These are phyloP conservation scores for Cucurbita maxima DNA, from an alignment of 306 rosid genomes.

Conservation along the genomic window DNA sequence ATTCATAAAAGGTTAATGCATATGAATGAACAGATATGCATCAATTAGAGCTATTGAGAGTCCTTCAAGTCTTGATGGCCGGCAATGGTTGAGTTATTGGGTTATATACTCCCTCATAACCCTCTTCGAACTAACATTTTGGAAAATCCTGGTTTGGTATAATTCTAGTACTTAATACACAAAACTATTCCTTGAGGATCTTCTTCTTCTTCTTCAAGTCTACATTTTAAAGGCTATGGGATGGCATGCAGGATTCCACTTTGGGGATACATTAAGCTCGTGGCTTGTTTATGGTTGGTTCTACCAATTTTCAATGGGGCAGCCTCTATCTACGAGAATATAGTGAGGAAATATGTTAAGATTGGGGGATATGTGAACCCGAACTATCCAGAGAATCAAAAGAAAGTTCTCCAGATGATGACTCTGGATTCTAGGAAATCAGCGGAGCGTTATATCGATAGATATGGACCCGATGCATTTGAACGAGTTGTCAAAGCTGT, in stretches of 20 bases:
- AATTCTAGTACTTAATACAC: neutral
- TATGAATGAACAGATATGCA: conserved; percentile 41
- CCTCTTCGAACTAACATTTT: conserved; percentile 59
- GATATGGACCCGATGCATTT: conserved; percentile 55
- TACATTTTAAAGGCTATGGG: neutral
- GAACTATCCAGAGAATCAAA: conserved; percentile 35
- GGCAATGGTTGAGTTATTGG: conserved; percentile 96
- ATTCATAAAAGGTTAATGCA: neutral
- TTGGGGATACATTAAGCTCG: conserved; percentile 67
- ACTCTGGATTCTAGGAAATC: conserved; percentile 64
- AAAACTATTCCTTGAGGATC: neutral
- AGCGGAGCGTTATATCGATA: conserved; percentile 54
- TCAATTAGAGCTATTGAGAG: conserved; percentile 83
- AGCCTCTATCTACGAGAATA: conserved; percentile 61
- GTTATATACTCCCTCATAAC: conserved; percentile 61
- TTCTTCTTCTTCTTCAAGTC: neutral
- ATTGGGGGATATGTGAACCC: conserved; percentile 22
- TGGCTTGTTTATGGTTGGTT: conserved; percentile 74
- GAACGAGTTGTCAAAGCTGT: conserved; percentile 62
- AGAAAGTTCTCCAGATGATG: conserved; percentile 70
- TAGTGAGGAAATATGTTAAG: conserved; percentile 56
- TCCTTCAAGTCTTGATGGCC: conserved; percentile 78
- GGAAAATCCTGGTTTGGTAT: conserved; percentile 63
- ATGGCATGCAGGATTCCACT: conserved; percentile 46
- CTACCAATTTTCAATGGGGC: conserved; percentile 86